A percentile compares a stretch with the other conserved stretches of the same genome.
phyloP scores from a whole-genome alignment of 2,329 filamentous ascomycete species.

The Teratosphaeria gauchensis region DNA sequence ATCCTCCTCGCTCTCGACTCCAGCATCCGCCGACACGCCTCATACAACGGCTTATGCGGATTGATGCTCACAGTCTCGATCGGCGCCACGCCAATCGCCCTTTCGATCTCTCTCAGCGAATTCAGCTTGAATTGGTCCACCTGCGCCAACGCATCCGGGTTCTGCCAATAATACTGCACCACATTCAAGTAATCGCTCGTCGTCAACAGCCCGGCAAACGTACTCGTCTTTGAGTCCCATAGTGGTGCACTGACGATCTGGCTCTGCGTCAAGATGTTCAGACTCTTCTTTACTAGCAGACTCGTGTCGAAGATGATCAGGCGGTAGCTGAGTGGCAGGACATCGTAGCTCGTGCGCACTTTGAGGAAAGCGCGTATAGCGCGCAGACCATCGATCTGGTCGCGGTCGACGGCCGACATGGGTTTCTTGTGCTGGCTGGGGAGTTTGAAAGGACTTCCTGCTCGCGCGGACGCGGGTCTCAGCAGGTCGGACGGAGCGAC shows the following conservation, averaged over 20 bases:
- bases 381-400: conserved; percentile 70
- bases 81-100: conserved; percentile 78
- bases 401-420: conserved; percentile 58
- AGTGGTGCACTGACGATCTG: conserved; percentile 97
- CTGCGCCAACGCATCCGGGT: conserved; percentile 77
- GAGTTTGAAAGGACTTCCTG: not conserved
- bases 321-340: conserved; percentile 88
- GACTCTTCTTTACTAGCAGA: conserved; percentile 90
- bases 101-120: conserved; percentile 91
- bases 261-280: conserved; percentile 93
- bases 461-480: conserved; percentile 7
- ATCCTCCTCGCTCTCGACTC: conserved; percentile 88
- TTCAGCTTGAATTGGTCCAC: conserved; percentile 91
- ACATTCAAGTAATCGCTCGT: conserved; percentile 98
- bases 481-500: conserved; percentile 31
- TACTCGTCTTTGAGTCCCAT: conserved; percentile 89
- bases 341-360: conserved; percentile 93
- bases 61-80: conserved; percentile 96
- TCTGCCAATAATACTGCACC: conserved; percentile 98
- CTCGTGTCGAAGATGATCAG: conserved; percentile 93
- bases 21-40: conserved; percentile 90
- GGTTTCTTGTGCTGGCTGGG: conserved; percentile 8
- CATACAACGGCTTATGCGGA: conserved; percentile 80
- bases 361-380: conserved; percentile 93
- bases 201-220: conserved; percentile 87